Evolutionary conservation across 129 eudicot species (phyloP), one percentile per base, ranked within the genome.

Genomic region (Chrysanthemum makinoi): DNA sequence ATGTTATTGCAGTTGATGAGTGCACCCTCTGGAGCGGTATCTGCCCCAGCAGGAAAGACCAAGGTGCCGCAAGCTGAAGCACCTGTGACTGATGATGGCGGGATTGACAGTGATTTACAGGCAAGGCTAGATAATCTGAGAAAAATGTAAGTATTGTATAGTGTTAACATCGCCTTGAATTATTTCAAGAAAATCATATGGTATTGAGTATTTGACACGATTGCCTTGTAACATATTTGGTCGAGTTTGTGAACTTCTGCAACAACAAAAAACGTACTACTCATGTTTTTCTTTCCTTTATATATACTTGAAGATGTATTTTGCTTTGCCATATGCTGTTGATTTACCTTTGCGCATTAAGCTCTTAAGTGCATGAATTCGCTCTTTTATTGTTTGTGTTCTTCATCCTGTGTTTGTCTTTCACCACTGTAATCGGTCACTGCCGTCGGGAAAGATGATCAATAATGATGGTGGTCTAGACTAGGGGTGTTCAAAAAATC

Each of bases 91-190:
- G 98, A 93, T 61, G 96, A 89, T 49, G 80, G 86, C 16, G 98
- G 96, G 66, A 93, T 93, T 68, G 98, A 93, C 75, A 88, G 97
- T 63, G 98, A 93, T 78, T 82, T 93, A 65, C 98, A 93, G 82
- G 98, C 98, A 65, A 87, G 98, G 84, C 79, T 93, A 83, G 98
- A 93, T 80, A 93, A 93, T 70, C 73, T 93, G 80, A 87, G 98
- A 79, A 89, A 70, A 78, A 89, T 87, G 98, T 93, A 81, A 77
- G 20, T 58, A 53, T 67, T 15, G 4, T 20, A 28, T 50, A 30
- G 30, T 17, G 19, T 50, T 53, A 28, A 24, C 54, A 33, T 35
- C 19, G 2, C 6, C 22, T 6, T 39, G 19, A 10, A 55, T 33
- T 12, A 26, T 52, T n/a, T 22, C 26, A 20, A 19, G 19, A 18